Evolutionary conservation across 192 early-diverging fungal genomes (phyloP).

Genomic region (Umbelopsis ramanniana): DNA sequence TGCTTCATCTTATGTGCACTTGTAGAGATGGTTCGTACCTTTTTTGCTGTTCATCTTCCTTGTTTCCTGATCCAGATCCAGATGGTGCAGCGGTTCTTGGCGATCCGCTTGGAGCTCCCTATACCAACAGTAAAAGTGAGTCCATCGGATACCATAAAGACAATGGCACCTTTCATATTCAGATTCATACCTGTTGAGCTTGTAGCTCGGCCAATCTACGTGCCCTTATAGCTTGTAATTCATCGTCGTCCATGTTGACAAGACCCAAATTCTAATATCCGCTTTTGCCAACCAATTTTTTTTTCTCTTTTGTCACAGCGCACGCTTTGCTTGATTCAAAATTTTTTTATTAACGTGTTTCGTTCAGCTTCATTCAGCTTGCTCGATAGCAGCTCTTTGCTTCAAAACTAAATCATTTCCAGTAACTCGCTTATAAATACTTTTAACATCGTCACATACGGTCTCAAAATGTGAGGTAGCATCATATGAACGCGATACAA

Average conservation of each 20-base stretch:
- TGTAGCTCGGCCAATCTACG: slow-evolving; percentile 67
- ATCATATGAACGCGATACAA: slow-evolving; percentile 95
- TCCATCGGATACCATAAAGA: too few relatives aligned
- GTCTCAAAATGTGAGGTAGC: slow-evolving; percentile 99
- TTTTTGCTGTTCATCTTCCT: slow-evolving; percentile 75
- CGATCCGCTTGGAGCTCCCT: slow-evolving; percentile 26
- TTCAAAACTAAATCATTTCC: slow-evolving; percentile 74
- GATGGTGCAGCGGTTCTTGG: slow-evolving; percentile 40
- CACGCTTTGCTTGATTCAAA: not conserved
- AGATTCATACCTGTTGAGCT: slow-evolving; percentile 7
- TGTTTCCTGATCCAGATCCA: slow-evolving; percentile 42
- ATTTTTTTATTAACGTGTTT: not conserved
- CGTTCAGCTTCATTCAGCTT: not conserved
- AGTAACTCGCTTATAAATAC: slow-evolving; percentile 84
- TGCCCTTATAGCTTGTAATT: slow-evolving; percentile 76
- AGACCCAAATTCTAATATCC: slow-evolving; percentile 6
- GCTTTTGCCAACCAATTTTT: not conserved
- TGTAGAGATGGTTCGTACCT: slow-evolving; percentile 43
- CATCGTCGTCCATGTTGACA: slow-evolving; percentile 73
- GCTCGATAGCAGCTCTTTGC: slow-evolving; percentile 60
- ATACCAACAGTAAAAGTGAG: not conserved
- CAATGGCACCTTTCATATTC: too few relatives aligned
- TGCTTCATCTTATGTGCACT: not conserved
- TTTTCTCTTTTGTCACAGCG: not conserved
- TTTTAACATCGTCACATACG: slow-evolving; percentile 94